phyloP scores from a whole-genome alignment of 768 basidiomycete genomes.

The Macrocybe gigantea region DNA sequence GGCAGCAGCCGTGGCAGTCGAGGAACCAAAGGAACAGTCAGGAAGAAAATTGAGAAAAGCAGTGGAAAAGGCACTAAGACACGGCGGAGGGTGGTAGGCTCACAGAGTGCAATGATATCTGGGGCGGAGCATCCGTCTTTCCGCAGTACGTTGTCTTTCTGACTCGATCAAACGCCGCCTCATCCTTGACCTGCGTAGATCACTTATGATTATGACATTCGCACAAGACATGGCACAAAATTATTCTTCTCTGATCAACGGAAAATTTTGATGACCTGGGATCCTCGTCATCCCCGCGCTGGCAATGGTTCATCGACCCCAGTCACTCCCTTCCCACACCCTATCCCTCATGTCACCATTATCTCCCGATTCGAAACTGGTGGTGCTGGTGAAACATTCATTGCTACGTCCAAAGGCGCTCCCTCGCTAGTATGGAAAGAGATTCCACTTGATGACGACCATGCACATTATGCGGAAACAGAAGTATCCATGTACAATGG shows the following conservation, averaged over 20 bases:
- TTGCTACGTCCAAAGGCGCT: background rate
- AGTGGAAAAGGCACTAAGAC: background rate
- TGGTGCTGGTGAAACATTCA: background rate
- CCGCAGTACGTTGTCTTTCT: background rate
- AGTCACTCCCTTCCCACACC: background rate
- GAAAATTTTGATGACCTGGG: background rate
- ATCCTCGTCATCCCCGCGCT: background rate
- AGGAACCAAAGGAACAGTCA: background rate
- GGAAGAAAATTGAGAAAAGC: background rate
- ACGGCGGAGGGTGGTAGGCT: background rate
- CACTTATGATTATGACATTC: conserved; percentile 1
- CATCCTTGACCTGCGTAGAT: background rate
- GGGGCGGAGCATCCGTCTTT: background rate
- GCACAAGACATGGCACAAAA: background rate
- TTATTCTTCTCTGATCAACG: conserved; percentile 1
- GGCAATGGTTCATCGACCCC: background rate
- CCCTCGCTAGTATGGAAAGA: conserved; percentile 1
- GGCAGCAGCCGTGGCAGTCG: background rate
- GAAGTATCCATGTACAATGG: conserved; percentile 2
- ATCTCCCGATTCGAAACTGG: background rate
- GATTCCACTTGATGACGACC: conserved; percentile 1
- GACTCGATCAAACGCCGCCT: background rate
- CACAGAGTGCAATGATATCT: background rate
- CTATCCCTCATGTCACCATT: conserved; percentile 1
- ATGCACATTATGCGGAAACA: conserved; percentile 1